Percentiles rank a stretch among this genome's conserved stretches.
phyloP scores from a whole-genome alignment of 306 rosid species.

The Ormosia semicastrata region DNA sequence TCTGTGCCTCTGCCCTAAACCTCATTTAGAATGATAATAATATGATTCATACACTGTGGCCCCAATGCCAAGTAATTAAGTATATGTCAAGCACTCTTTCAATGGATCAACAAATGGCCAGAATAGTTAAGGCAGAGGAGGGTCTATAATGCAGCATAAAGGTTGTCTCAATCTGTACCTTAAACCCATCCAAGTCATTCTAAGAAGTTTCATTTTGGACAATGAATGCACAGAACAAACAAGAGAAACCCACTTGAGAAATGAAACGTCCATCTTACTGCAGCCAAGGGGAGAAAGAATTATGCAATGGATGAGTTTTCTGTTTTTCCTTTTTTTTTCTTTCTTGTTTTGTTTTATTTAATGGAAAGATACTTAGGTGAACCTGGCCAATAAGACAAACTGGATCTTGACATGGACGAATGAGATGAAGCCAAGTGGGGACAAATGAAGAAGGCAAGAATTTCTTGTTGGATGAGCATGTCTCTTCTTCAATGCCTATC shows the following conservation, averaged over 20 bases:
- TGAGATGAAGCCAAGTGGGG: conserved; percentile 54
- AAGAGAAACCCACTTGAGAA: conserved; percentile 47
- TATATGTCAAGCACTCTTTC: conserved; percentile 2
- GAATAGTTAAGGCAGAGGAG: background rate
- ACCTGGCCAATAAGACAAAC: conserved; percentile 67
- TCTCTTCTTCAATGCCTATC: conserved; percentile 46
- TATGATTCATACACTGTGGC: conserved; percentile 6
- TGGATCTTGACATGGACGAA: conserved; percentile 41
- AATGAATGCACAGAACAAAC: conserved; percentile 37
- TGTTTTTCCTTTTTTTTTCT: background rate
- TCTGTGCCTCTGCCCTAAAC: background rate
- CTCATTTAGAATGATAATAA: background rate
- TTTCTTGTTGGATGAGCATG: conserved; percentile 57
- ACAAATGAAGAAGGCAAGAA: conserved; percentile 35
- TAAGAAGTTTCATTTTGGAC: conserved; percentile 30
- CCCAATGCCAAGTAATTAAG: conserved; percentile 11
- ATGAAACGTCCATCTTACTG: conserved; percentile 52
- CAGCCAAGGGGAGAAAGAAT: conserved; percentile 31
- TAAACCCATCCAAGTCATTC: conserved; percentile 32
- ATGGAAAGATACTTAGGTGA: conserved; percentile 42
- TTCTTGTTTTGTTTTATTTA: background rate
- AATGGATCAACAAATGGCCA: background rate
- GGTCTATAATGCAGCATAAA: conserved; percentile 34
- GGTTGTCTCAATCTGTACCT: conserved; percentile 34
- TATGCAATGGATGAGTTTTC: conserved; percentile 18